Conservation (phyloP, 768 basidiomycete species). For the Tephrocybe sp. region DNA sequence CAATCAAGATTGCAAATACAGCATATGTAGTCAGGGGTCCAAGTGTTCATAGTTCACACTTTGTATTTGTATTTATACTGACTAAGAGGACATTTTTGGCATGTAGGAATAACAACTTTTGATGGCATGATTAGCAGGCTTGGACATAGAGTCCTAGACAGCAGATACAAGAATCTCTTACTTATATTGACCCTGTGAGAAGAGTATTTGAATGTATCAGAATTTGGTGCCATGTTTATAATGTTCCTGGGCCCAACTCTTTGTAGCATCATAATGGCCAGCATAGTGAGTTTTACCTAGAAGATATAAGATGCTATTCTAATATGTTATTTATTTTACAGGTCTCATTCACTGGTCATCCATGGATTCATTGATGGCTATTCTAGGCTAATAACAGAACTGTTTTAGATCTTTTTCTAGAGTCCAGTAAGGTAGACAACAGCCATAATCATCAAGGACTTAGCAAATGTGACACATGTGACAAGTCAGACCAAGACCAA, state of each 20-base stretch:
- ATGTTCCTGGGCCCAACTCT: constrained; percentile 27
- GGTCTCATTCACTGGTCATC: constrained; percentile 31
- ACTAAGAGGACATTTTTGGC: constrained; percentile 3
- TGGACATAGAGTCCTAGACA: constrained; percentile 11
- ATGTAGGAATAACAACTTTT: constrained; percentile 20
- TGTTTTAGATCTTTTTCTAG: constrained; percentile 30
- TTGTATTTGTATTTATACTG: too few relatives aligned
- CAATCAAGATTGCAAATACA: too few relatives aligned
- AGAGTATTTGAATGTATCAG: constrained; percentile 15
- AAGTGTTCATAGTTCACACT: too few relatives aligned
- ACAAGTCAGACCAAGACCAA: too few relatives aligned
- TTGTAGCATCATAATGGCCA: constrained; percentile 36
- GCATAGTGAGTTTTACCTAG: constrained; percentile 21
- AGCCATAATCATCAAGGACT: too few relatives aligned
- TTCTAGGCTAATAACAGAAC: constrained; percentile 25
- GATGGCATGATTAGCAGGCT: constrained; percentile 19
- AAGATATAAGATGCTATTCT: background rate
- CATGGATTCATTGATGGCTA: constrained; percentile 34
- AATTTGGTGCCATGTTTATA: constrained; percentile 21
- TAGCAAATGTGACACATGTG: too few relatives aligned
- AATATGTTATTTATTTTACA: constrained; percentile 2
- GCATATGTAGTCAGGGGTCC: too few relatives aligned
- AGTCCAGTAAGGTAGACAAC: too few relatives aligned
- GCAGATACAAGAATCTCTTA: constrained; percentile 15
- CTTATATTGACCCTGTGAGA: constrained; percentile 18